Conservation (phyloP, 2,329 filamentous ascomycete genomes). For the Cercospora sp. region DNA sequence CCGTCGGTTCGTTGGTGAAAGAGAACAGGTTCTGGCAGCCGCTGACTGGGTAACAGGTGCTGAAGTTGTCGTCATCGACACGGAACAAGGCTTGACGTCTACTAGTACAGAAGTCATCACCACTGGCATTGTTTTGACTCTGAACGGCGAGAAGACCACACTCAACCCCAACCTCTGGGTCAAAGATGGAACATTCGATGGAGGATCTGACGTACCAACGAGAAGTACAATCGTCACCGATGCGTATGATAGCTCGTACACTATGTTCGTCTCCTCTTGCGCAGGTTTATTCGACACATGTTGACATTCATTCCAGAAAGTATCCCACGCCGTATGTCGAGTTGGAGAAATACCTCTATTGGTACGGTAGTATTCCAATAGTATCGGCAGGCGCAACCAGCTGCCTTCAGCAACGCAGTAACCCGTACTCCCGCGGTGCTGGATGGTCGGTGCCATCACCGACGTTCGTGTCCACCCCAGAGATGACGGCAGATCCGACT, state of each 20-base stretch:
- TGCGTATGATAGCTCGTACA: background rate
- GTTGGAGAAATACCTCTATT: background rate
- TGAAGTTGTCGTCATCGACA: background rate
- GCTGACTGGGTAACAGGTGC: background rate
- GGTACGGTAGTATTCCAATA: background rate
- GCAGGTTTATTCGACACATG: background rate
- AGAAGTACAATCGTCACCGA: background rate
- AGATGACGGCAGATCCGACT: background rate
- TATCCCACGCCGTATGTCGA: background rate
- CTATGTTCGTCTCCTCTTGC: background rate
- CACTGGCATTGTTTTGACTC: background rate
- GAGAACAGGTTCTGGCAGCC: no score
- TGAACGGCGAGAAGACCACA: background rate
- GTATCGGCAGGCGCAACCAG: background rate
- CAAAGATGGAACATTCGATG: background rate
- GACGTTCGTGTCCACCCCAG: background rate
- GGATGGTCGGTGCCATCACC: background rate
- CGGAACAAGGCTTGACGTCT: background rate
- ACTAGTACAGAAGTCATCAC: background rate
- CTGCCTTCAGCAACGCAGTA: background rate
- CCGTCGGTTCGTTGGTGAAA: background rate
- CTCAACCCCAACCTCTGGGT: background rate
- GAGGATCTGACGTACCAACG: background rate
- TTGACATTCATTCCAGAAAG: background rate
- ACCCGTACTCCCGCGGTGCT: no score